Conservation (phyloP, 139 green algal genomes). For the Microglena sp. region DNA sequence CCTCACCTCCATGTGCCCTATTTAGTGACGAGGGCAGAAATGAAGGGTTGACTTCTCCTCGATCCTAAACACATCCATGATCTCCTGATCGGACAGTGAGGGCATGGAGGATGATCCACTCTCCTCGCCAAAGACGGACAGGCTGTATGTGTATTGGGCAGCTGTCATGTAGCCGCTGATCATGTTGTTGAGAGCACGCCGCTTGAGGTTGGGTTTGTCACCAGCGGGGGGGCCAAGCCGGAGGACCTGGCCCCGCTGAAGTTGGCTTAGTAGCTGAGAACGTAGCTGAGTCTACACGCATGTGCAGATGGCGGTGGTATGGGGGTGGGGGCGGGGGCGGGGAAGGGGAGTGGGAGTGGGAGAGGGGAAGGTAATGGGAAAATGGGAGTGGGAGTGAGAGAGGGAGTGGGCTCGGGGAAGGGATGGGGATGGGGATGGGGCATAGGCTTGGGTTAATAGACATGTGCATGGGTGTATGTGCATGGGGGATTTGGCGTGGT, state of each 20-base stretch:
- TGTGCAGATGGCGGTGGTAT: not conserved
- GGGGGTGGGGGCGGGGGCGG: no score
- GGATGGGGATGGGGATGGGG: no score
- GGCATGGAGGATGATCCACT: constrained; percentile 10
- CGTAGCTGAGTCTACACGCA: constrained; percentile 22
- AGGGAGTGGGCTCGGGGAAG: no score
- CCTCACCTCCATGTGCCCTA: no score
- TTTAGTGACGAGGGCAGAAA: no score
- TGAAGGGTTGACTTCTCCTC: no score
- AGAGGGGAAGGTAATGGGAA: no score
- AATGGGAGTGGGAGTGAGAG: no score
- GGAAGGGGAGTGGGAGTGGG: no score
- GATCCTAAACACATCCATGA: constrained; percentile 23
- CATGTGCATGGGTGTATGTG: no score
- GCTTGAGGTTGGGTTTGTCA: constrained; percentile 21
- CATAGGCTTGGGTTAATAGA: no score
- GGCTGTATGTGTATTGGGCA: constrained; percentile 28
- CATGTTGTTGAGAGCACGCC: constrained; percentile 30
- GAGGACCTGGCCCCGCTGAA: constrained; percentile 23
- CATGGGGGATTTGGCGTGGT: no score
- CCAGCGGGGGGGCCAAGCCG: constrained; percentile 10
- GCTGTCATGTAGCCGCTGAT: constrained; percentile 39
- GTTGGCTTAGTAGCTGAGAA: constrained; percentile 30
- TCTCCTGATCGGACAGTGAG: constrained; percentile 16
- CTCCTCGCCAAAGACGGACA: constrained; percentile 46